Conservation (phyloP, 2,329 filamentous ascomycete genomes). For the Allantophomopsis lycopodina region DNA sequence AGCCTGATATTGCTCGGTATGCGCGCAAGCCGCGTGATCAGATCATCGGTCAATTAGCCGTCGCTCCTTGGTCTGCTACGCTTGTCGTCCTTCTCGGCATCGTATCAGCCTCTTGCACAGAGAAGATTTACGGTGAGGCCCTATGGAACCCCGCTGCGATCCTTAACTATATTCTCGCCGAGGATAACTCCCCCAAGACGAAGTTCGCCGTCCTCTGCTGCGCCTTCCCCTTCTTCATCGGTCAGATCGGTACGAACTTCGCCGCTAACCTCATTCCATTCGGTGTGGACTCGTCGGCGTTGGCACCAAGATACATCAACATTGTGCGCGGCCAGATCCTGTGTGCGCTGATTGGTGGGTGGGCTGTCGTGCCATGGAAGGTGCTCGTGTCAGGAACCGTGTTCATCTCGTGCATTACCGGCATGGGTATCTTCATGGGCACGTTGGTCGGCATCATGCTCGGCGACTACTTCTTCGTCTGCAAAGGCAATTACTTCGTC, state of each 20-base stretch:
- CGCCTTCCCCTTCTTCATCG: constrained; percentile 10
- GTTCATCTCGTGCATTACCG: constrained; percentile 14
- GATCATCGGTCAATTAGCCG: background rate
- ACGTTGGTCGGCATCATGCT: constrained; percentile 18
- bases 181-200: constrained; percentile 22
- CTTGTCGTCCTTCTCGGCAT: constrained; percentile 35
- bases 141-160: constrained; percentile 31
- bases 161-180: constrained; percentile 21
- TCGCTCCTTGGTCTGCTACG: background rate
- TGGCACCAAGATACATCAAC: constrained; percentile 18
- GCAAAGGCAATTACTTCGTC: constrained; percentile 19
- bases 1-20: background rate
- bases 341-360: constrained; percentile 15
- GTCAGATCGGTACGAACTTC: constrained; percentile 13
- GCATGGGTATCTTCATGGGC: constrained; percentile 16
- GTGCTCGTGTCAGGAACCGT: constrained; percentile 10
- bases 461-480: constrained; percentile 20
- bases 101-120: constrained; percentile 35
- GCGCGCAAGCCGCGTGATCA: background rate
- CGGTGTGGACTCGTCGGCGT: constrained; percentile 19
- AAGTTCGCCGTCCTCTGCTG: background rate
- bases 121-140: constrained; percentile 30
- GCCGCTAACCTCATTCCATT: constrained; percentile 20
- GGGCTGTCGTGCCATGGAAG: constrained; percentile 20
- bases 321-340: constrained; percentile 19